Evolutionary conservation across 805 yeast species (phyloP), one percentile per base, ranked within the genome.

Genomic region (Wickerhamiella lipophila): DNA sequence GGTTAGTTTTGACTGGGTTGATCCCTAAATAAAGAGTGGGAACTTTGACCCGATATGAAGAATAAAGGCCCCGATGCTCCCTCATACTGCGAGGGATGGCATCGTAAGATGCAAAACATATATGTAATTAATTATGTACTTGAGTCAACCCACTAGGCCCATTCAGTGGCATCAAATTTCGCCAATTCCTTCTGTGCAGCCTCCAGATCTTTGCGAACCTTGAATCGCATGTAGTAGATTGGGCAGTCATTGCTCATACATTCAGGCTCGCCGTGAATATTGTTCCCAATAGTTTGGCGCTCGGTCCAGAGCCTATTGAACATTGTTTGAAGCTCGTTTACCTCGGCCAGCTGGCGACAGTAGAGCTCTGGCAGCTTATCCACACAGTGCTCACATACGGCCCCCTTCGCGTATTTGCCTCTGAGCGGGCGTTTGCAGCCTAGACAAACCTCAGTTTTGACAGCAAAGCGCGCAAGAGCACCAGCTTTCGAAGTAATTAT

Each of bases 191-290:
- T 63, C 7, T 77, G 68, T 50, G 78, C 81, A 34, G 69, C 70
- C 29, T 67, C 62, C 6, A 79, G 74, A 58, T 83, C 94, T 62
- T 81, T 83, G 58, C 82, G 89, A 7, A 81, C 83, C 60, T 82
- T 81, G 64, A 77, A 88, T 60, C 99, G 74, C 98, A 92, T 92
- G 64, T 92, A 92, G 60, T 92, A 92, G 32, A 92, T 92, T 1
- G 96, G 96, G 68, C 99, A 92, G 64, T 92, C 97, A 56, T 88
- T 87, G 56, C 89, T 86, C 0, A 95, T 80, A 64, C 99, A 92
- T 21, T 89, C 69, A 3, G 92, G 97, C 57, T 92, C 97, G 65
- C 87, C 96, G 59, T 92, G 96, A 49, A 94, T 68, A 22, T 92
- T 83, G 0, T 97, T 97, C 58, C 94, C 96, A 64, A 98, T 92